Percentiles rank a stretch among this genome's conserved stretches.
Conservation (phyloP, 768 basidiomycete species). For the Leccinellum rugosiceps region DNA sequence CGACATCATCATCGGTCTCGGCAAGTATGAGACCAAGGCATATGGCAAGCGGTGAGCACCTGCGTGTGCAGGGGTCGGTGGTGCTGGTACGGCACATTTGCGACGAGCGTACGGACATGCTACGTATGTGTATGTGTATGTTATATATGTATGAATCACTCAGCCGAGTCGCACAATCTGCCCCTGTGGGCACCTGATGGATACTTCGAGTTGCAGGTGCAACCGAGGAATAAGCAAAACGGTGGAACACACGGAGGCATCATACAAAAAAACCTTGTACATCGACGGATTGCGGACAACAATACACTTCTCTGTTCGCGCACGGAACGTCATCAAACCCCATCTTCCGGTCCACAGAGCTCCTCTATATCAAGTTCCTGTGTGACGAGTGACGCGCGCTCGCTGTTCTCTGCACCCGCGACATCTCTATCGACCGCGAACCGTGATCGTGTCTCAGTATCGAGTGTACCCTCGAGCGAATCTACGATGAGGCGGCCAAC, state of each 20-base stretch:
- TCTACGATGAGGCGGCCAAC: constrained; percentile 77
- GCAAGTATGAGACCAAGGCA: constrained; percentile 49
- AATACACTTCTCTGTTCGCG: background rate
- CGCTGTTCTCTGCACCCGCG: constrained; percentile 16
- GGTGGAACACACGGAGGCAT: background rate
- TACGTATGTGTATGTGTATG: background rate
- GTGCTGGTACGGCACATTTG: background rate
- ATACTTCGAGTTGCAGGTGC: background rate
- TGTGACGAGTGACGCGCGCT: constrained; percentile 15
- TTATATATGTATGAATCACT: background rate
- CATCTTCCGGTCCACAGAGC: constrained; percentile 49
- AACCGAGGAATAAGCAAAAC: background rate
- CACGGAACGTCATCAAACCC: background rate
- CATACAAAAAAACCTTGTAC: background rate
- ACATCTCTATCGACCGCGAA: constrained; percentile 60
- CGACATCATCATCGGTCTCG: constrained; percentile 78
- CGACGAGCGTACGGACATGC: background rate
- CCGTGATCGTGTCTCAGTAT: constrained; percentile 46
- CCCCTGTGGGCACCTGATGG: background rate
- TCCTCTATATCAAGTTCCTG: constrained; percentile 44
- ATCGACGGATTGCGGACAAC: background rate
- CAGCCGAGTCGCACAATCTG: background rate
- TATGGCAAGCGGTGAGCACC: constrained; percentile 31
- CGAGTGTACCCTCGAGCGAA: constrained; percentile 62
- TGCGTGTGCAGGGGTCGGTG: background rate